Conservation (phyloP, 2,329 filamentous ascomycete genomes). For the Beauveria varroae region DNA sequence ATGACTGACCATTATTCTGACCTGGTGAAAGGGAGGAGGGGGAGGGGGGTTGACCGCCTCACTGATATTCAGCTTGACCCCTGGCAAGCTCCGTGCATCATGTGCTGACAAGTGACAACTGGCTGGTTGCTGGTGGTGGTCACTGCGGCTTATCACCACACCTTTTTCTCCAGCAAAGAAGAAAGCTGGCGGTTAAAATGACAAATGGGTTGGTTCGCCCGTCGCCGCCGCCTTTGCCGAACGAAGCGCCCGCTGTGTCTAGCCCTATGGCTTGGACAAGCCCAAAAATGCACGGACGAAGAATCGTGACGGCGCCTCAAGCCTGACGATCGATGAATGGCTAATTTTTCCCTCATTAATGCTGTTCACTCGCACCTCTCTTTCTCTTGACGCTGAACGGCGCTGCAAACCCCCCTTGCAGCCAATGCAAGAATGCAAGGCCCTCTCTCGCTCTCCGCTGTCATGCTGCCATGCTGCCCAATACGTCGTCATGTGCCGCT, state of each 20-base stretch:
- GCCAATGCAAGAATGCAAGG: background rate
- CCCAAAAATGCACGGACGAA: too few relatives aligned
- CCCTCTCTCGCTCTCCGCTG: background rate
- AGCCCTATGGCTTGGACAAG: too few relatives aligned
- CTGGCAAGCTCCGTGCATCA: background rate
- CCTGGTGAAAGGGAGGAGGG: too few relatives aligned
- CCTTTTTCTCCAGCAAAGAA: too few relatives aligned
- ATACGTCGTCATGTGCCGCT: constrained; percentile 1
- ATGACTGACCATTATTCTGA: background rate
- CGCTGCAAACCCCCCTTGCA: background rate
- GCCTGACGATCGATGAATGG: too few relatives aligned
- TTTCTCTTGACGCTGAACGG: background rate
- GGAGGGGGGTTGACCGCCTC: background rate
- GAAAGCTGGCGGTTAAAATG: too few relatives aligned
- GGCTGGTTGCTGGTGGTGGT: too few relatives aligned
- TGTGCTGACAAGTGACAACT: background rate
- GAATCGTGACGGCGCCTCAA: too few relatives aligned
- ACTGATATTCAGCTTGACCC: background rate
- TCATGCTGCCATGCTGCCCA: background rate
- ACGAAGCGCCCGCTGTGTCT: too few relatives aligned
- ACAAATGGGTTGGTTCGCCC: too few relatives aligned
- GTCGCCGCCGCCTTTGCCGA: too few relatives aligned
- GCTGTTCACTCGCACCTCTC: background rate
- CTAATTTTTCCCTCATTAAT: too few relatives aligned
- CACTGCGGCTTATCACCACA: background rate